Conservation (phyloP, 108 stramenopile species). For the Nannochloropsis salina region DNA sequence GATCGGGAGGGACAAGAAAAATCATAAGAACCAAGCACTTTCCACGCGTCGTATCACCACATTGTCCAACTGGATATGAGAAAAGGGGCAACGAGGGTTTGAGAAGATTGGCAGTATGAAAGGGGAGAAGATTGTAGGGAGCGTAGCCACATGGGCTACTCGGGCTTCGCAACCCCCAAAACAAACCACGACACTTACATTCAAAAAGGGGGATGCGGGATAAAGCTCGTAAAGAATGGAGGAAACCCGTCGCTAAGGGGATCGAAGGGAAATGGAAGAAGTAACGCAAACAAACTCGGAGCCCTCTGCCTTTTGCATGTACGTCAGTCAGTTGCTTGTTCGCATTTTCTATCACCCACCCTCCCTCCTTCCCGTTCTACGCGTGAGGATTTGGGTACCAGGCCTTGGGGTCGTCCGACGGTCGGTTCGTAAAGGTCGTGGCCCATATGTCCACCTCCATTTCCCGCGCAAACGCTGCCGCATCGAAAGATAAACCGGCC, state of each 20-base stretch:
- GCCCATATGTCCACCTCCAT: constrained; percentile 10
- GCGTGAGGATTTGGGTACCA: constrained; percentile 17
- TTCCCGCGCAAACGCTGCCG: not conserved
- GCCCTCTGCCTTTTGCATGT: not conserved
- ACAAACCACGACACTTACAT: too few relatives aligned
- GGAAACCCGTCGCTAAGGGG: not conserved
- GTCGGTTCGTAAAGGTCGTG: not conserved
- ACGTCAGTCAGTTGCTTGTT: not conserved
- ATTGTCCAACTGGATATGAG: too few relatives aligned
- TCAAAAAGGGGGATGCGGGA: not conserved
- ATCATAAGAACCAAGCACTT: too few relatives aligned
- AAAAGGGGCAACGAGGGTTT: too few relatives aligned
- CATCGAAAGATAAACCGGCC: not conserved
- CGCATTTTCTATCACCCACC: not conserved
- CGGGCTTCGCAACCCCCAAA: too few relatives aligned
- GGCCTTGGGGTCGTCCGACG: not conserved
- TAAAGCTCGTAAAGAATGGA: not conserved
- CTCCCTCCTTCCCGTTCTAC: not conserved
- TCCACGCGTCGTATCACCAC: too few relatives aligned
- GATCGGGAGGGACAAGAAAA: too few relatives aligned
- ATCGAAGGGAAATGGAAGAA: not conserved
- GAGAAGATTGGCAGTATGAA: too few relatives aligned
- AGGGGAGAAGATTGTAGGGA: too few relatives aligned
- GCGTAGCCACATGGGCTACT: too few relatives aligned
- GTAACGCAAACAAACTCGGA: too few relatives aligned